phyloP scores from a whole-genome alignment of 495 filamentous ascomycete species.

The Daldinia decipiens region DNA sequence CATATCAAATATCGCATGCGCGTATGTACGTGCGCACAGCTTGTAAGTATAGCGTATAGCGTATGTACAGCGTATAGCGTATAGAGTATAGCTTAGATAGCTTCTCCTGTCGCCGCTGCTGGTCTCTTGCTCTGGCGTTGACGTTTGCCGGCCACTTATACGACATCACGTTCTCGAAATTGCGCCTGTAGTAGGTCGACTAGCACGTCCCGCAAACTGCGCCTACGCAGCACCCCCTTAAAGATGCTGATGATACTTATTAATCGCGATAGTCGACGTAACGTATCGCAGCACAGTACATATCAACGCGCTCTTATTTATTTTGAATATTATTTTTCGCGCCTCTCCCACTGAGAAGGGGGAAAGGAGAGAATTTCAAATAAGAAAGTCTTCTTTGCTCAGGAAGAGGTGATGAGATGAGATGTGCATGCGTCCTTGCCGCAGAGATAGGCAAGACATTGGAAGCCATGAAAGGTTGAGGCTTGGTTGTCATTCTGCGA shows the following conservation, averaged over 20 bases:
- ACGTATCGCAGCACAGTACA: constrained; percentile 32
- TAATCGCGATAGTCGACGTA: constrained; percentile 30
- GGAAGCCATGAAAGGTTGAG: constrained; percentile 38
- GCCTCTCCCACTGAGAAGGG: constrained; percentile 11
- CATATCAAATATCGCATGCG: constrained; percentile 19
- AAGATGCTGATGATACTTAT: constrained; percentile 26
- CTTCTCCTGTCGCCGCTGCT: constrained; percentile 2
- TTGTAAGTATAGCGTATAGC: not conserved
- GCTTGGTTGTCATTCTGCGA: constrained; percentile 42
- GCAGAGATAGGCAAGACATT: constrained; percentile 33
- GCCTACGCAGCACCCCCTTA: constrained; percentile 19
- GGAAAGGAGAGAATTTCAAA: not conserved
- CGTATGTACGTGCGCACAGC: not conserved
- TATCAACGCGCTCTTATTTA: constrained; percentile 8
- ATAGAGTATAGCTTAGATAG: constrained; percentile 2
- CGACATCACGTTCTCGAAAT: constrained; percentile 4
- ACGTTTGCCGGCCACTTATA: constrained; percentile 24
- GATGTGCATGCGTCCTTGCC: constrained; percentile 21
- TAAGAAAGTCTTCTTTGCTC: constrained; percentile 12
- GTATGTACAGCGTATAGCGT: not conserved
- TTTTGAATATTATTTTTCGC: not conserved
- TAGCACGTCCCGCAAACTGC: constrained; percentile 7
- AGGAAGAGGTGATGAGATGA: constrained; percentile 36
- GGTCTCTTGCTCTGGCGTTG: not conserved
- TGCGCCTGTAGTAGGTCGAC: not conserved